These are phyloP conservation scores for Dioscorea zingiberensis DNA, from an alignment of 106 monocot species.

Conservation along the genomic window DNA sequence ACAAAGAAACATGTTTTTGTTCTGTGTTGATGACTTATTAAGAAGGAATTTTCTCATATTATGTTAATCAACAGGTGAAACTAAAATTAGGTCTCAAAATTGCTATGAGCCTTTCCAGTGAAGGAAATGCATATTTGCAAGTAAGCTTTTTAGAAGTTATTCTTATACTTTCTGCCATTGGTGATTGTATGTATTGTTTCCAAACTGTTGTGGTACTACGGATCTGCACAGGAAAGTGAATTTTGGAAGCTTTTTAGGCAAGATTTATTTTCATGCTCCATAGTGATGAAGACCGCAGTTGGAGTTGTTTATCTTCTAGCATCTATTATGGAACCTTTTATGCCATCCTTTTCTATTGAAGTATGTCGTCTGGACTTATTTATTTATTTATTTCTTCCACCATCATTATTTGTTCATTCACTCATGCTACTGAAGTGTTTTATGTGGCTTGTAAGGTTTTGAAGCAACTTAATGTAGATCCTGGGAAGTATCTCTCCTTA, in stretches of 20 bases:
- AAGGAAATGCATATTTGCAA: constrained; percentile 93
- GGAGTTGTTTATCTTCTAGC: constrained; percentile 94
- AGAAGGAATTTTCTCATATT: not conserved
- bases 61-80: constrained; percentile 56
- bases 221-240: constrained; percentile 63
- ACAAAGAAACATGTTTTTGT: too few relatives aligned
- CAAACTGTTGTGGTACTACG: not conserved
- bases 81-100: constrained; percentile 84
- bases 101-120: constrained; percentile 93
- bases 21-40: too few relatives aligned
- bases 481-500: constrained; percentile 46
- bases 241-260: constrained; percentile 94
- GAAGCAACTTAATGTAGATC: constrained; percentile 71
- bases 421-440: constrained; percentile 7
- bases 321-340: constrained; percentile 86
- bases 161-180: too few relatives aligned
- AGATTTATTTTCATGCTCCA: constrained; percentile 68
- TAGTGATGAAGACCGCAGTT: constrained; percentile 84
- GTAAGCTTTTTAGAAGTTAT: constrained; percentile 22
- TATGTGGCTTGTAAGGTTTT: constrained; percentile 42
- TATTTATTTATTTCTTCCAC: not conserved
- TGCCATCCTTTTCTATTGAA: constrained; percentile 90
- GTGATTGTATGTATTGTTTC: too few relatives aligned
- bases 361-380: constrained; percentile 21
- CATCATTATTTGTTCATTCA: not conserved